Conservation (phyloP, 2,329 filamentous ascomycete genomes). For the Fusarium fracticaudum region DNA sequence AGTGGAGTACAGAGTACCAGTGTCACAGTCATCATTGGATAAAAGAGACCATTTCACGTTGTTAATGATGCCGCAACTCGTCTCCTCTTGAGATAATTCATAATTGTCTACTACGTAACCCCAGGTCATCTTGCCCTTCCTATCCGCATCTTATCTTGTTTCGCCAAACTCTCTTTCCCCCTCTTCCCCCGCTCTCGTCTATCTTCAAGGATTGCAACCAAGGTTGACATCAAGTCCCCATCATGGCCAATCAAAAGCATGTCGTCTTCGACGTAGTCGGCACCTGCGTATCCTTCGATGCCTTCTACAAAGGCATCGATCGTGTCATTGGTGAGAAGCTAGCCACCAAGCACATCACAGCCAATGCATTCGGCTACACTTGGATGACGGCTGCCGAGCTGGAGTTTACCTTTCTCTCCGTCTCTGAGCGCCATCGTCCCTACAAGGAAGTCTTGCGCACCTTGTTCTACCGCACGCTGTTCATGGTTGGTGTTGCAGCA, state of each 20-base stretch:
- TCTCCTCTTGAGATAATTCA: not conserved
- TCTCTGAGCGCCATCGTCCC: slow-evolving; percentile 12
- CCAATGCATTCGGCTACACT: slow-evolving; percentile 2
- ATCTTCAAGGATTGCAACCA: not conserved
- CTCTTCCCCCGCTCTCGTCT: not conserved
- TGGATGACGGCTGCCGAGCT: slow-evolving; percentile 8
- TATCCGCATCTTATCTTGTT: not conserved
- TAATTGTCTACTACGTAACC: not conserved
- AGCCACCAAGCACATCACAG: not conserved
- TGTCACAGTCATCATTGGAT: not conserved
- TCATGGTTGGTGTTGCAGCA: slow-evolving; percentile 52
- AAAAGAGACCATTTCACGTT: not conserved
- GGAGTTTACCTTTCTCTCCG: slow-evolving; percentile 2
- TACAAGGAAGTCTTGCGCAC: slow-evolving; percentile 46
- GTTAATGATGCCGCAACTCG: not conserved
- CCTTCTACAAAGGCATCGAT: not conserved
- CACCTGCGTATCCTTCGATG: not conserved
- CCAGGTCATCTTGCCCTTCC: not conserved
- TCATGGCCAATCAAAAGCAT: slow-evolving; percentile 3
- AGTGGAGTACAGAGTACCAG: not conserved
- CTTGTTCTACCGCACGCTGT: not conserved
- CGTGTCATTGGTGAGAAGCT: not conserved
- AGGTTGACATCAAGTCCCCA: not conserved
- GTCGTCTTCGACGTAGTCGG: slow-evolving; percentile 3
- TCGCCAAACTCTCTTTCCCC: not conserved